These are phyloP conservation scores for Stylonectria norvegica DNA, from an alignment of 2,329 filamentous ascomycete species.

Conservation along the genomic window DNA sequence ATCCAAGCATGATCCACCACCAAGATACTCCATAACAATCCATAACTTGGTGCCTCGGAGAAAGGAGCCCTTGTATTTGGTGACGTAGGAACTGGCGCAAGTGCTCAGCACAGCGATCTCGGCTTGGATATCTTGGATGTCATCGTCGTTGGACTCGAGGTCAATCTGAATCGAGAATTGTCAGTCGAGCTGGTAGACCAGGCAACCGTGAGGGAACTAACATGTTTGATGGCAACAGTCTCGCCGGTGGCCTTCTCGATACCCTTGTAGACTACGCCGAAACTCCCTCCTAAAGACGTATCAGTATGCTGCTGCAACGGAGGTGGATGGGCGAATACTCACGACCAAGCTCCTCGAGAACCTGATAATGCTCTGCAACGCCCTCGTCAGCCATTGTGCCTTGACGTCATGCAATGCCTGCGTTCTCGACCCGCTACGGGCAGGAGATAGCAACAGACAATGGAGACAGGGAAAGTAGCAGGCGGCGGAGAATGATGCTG, in stretches of 20 bases:
- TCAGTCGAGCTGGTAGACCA: constrained; percentile 14
- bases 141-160: constrained; percentile 96
- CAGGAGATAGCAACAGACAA: constrained; percentile 6
- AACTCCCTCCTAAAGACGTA: constrained; percentile 74
- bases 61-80: constrained; percentile 94
- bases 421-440: constrained; percentile 7
- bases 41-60: constrained; percentile 94
- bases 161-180: constrained; percentile 67
- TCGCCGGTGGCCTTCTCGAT: constrained; percentile 89
- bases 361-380: constrained; percentile 85
- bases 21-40: constrained; percentile 99
- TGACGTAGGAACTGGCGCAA: constrained; percentile 89
- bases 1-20: constrained; percentile 92
- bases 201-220: constrained; percentile 43
- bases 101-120: constrained; percentile 95
- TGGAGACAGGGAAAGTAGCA: constrained; percentile 6
- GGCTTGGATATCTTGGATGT: constrained; percentile 96
- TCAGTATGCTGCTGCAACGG: constrained; percentile 8
- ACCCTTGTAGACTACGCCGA: constrained; percentile 95
- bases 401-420: constrained; percentile 24
- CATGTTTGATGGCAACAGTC: constrained; percentile 94
- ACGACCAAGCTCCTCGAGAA: constrained; percentile 95
- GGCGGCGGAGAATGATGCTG: constrained; percentile 5
- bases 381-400: constrained; percentile 55
- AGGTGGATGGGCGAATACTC: constrained; percentile 39